A percentile compares a stretch with the other conserved stretches of the same genome.
These are phyloP conservation scores for Uronychia setigera DNA, from an alignment of 73 alveolate species.

Conservation along the genomic window DNA sequence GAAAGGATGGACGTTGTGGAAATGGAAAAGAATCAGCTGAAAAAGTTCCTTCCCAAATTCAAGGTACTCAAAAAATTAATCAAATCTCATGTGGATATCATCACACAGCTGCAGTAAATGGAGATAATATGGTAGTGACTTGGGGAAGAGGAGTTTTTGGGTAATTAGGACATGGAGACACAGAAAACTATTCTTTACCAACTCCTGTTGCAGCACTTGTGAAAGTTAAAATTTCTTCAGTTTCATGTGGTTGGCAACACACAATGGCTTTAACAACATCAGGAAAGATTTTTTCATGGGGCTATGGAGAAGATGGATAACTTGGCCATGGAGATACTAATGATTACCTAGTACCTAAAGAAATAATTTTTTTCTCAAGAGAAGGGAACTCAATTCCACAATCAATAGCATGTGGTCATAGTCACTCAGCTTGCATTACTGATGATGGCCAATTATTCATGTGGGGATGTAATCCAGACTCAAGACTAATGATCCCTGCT, in stretches of 20 bases:
- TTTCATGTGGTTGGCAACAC: constrained; percentile 95
- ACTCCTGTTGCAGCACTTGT: constrained; percentile 46
- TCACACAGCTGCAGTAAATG: constrained; percentile 94
- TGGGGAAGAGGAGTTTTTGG: constrained; percentile 98
- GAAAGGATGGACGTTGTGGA: constrained; percentile 92
- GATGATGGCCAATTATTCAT: constrained; percentile 53
- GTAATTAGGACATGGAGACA: constrained; percentile 85
- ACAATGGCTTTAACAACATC: constrained; percentile 81
- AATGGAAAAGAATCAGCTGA: constrained; percentile 68
- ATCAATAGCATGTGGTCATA: constrained; percentile 70
- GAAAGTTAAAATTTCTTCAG: constrained; percentile 27
- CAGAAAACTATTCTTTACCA: constrained; percentile 79
- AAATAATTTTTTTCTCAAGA: constrained; percentile 43
- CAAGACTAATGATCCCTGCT: constrained; percentile 45
- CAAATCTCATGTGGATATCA: constrained; percentile 88
- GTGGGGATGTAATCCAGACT: constrained; percentile 83
- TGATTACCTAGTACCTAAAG: constrained; percentile 69
- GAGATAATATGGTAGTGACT: constrained; percentile 79
- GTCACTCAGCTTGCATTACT: constrained; percentile 76
- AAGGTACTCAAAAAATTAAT: constrained; percentile 1
- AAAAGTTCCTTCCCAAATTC: constrained; percentile 18
- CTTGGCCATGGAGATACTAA: constrained; percentile 92
- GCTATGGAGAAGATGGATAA: constrained; percentile 96
- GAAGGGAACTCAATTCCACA: constrained; percentile 7
- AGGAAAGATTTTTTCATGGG: constrained; percentile 94